Conservation (phyloP, 805 yeast genomes). For the Blastobotrys peoriensis region DNA sequence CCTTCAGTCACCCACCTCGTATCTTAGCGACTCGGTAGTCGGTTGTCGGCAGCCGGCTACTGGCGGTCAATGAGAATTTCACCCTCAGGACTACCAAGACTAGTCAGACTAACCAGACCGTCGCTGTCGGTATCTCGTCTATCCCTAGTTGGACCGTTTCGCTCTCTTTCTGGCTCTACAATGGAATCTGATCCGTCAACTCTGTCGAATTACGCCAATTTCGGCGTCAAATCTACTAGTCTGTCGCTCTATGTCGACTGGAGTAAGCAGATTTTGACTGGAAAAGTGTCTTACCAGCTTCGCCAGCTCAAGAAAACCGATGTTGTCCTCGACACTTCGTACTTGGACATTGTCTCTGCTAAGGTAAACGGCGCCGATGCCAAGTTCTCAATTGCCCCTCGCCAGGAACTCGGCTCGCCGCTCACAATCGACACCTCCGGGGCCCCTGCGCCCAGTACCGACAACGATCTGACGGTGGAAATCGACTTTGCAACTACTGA, state of each 20-base stretch:
- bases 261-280: slow-evolving; percentile 44
- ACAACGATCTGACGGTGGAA: slow-evolving; percentile 12
- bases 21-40: no score
- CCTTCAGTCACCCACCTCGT: no score
- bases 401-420: slow-evolving; percentile 40
- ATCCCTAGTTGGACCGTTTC: no score
- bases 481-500: slow-evolving; percentile 65
- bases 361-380: slow-evolving; percentile 37
- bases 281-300: slow-evolving; percentile 49
- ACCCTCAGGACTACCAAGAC: no score
- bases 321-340: slow-evolving; percentile 67
- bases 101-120: no score
- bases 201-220: slow-evolving; percentile 58
- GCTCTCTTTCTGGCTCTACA: no score
- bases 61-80: no score
- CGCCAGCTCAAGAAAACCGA: slow-evolving; percentile 23
- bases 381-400: slow-evolving; percentile 26
- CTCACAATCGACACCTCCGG: slow-evolving; percentile 28
- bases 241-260: slow-evolving; percentile 54
- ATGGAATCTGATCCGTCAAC: slow-evolving; percentile 62
- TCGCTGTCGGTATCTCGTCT: no score
- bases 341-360: slow-evolving; percentile 42
- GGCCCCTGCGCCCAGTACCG: slow-evolving; percentile 3
- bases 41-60: no score
- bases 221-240: slow-evolving; percentile 46